phyloP scores from a whole-genome alignment of 1,139 yeast genomes.

The Casaregolazyma suthepensis region DNA sequence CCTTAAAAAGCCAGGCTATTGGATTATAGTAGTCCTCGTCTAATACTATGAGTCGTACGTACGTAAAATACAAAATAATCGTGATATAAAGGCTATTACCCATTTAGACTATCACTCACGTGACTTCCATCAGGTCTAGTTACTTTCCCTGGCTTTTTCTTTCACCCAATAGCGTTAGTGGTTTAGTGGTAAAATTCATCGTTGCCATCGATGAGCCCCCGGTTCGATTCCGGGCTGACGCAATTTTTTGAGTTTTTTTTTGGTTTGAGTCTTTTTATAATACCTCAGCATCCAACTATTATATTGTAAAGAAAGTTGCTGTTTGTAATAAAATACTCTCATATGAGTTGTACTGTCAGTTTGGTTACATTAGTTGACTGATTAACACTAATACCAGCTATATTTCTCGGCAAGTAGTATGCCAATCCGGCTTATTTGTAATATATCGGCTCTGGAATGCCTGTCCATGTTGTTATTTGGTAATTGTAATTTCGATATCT shows the following conservation, averaged over 20 bases:
- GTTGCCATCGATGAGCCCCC: slow-evolving; percentile 53
- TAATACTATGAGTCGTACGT: too few relatives aligned
- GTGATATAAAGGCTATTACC: too few relatives aligned
- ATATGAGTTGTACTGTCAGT: background rate
- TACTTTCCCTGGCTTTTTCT: too few relatives aligned
- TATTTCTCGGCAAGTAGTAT: background rate
- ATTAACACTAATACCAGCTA: background rate
- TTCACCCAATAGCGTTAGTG: slow-evolving; percentile 14
- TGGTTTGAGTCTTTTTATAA: background rate
- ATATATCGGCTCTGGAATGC: too few relatives aligned
- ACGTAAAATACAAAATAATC: too few relatives aligned
- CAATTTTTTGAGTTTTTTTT: slow-evolving; percentile 25
- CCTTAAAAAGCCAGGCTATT: too few relatives aligned
- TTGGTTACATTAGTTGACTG: background rate
- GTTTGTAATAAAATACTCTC: background rate
- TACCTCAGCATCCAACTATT: background rate
- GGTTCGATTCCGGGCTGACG: slow-evolving; percentile 54
- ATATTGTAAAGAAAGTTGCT: background rate
- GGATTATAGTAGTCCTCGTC: background rate
- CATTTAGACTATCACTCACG: background rate
- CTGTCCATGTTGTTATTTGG: too few relatives aligned
- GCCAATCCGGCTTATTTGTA: background rate
- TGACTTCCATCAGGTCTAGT: background rate
- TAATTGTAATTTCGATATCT: background rate
- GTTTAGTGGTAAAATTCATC: slow-evolving; percentile 47